These are phyloP conservation scores for Earliella scabrosa DNA, from an alignment of 1,284 basidiomycete genomes.

Conservation along the genomic window DNA sequence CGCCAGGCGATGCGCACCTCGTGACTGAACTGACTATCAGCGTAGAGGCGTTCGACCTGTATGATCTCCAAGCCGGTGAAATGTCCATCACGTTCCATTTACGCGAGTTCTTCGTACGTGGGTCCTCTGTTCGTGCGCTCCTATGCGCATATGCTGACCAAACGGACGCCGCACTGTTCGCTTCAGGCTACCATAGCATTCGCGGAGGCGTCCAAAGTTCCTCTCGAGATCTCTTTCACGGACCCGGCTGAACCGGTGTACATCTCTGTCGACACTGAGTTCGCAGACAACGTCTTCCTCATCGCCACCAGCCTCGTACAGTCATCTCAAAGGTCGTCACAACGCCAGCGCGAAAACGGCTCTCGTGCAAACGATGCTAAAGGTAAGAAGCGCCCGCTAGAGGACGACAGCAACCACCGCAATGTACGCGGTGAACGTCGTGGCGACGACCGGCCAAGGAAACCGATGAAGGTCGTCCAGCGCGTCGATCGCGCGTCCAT, in stretches of 20 bases:
- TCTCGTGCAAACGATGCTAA: constrained; percentile 9
- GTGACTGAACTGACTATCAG: constrained; percentile 75
- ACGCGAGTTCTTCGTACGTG: constrained; percentile 76
- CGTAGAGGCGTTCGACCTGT: constrained; percentile 77
- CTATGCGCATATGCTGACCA: no score
- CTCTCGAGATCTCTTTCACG: constrained; percentile 75
- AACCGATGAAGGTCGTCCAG: constrained; percentile 64
- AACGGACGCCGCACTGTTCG: no score
- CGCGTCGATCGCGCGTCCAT: constrained; percentile 41
- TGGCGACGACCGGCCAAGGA: constrained; percentile 30
- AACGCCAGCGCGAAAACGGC: constrained; percentile 3
- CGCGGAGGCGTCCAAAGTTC: constrained; percentile 67
- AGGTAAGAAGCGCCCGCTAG: constrained; percentile 26
- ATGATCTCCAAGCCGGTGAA: constrained; percentile 63
- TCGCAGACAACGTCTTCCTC: constrained; percentile 66
- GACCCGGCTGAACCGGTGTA: constrained; percentile 72
- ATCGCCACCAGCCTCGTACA: constrained; percentile 73
- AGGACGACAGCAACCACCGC: constrained; percentile 19
- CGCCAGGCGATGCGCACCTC: constrained; percentile 50
- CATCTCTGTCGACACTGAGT: constrained; percentile 71
- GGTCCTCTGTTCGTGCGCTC: no score
- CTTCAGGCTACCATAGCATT: constrained; percentile 75
- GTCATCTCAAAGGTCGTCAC: constrained; percentile 14
- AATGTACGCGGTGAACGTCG: not conserved
- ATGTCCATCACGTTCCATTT: constrained; percentile 77